A percentile compares a stretch with the other conserved stretches of the same genome.
Conservation (phyloP, 2,329 filamentous ascomycete genomes). For the Aspergillus neotritici region DNA sequence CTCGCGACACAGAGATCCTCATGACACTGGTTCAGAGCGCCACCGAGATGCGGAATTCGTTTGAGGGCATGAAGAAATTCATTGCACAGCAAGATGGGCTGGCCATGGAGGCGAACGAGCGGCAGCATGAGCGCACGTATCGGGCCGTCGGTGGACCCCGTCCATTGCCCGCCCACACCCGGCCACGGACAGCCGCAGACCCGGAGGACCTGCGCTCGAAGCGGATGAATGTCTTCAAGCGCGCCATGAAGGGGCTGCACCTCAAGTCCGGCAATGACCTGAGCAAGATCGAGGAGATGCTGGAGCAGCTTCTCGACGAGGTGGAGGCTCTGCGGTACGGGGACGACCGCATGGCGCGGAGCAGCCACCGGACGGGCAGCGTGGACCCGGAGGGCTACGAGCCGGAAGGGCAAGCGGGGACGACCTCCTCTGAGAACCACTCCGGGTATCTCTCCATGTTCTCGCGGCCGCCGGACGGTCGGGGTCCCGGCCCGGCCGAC, state of each 20-base stretch:
- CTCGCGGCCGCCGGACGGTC: slow-evolving; percentile 43
- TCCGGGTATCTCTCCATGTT: slow-evolving; percentile 67
- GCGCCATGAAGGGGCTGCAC: slow-evolving; percentile 85
- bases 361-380: slow-evolving; percentile 40
- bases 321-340: slow-evolving; percentile 72
- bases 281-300: slow-evolving; percentile 81
- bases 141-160: slow-evolving; percentile 79
- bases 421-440: slow-evolving; percentile 66
- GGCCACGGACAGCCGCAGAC: slow-evolving; percentile 47
- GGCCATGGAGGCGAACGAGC: slow-evolving; percentile 80
- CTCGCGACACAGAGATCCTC: slow-evolving; percentile 91
- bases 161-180: slow-evolving; percentile 63
- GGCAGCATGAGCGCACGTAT: slow-evolving; percentile 80
- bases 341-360: slow-evolving; percentile 31
- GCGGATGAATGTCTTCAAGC: slow-evolving; percentile 87
- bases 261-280: slow-evolving; percentile 84
- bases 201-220: slow-evolving; percentile 61
- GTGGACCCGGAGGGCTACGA: slow-evolving; percentile 73
- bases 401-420: slow-evolving; percentile 72
- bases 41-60: slow-evolving; percentile 93
- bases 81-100: slow-evolving; percentile 85
- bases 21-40: slow-evolving; percentile 90
- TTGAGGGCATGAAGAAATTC: slow-evolving; percentile 90
- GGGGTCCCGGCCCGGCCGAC: slow-evolving; percentile 49
- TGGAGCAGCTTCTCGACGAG: slow-evolving; percentile 85